Conservation (phyloP, 2,329 filamentous ascomycete genomes). For the Chrysosphaeria jannelii region DNA sequence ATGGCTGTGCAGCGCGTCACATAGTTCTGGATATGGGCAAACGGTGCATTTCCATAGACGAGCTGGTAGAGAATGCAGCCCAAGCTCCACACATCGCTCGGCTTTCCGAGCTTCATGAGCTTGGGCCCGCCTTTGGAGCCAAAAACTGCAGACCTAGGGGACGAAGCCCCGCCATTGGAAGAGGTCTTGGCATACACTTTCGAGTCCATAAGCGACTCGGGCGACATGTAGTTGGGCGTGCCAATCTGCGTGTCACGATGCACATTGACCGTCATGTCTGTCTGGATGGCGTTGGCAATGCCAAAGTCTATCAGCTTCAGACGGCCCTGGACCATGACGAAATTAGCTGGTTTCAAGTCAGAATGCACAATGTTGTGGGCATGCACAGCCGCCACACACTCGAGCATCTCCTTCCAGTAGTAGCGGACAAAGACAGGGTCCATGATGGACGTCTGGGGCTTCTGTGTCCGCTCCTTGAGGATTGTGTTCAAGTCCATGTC, state of each 20-base stretch:
- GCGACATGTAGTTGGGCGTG: constrained; percentile 96
- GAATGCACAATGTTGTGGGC: constrained; percentile 81
- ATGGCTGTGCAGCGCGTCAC: constrained; percentile 70
- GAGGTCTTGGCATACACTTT: constrained; percentile 20
- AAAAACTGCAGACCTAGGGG: not conserved
- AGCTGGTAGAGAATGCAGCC: constrained; percentile 96
- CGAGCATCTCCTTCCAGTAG: constrained; percentile 99
- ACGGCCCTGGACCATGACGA: constrained; percentile 66
- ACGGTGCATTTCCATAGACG: constrained; percentile 89
- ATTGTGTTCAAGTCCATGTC: constrained; percentile 80
- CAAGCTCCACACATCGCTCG: constrained; percentile 83
- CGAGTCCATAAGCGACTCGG: constrained; percentile 70
- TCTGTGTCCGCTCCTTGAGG: constrained; percentile 41
- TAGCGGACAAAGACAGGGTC: constrained; percentile 83
- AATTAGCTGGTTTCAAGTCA: constrained; percentile 90
- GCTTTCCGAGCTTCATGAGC: constrained; percentile 85
- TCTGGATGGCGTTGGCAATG: constrained; percentile 89
- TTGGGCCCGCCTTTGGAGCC: constrained; percentile 18
- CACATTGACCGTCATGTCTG: constrained; percentile 86
- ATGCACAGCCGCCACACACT: constrained; percentile 76
- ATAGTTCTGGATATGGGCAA: constrained; percentile 69
- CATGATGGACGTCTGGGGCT: constrained; percentile 41
- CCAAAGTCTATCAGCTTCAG: constrained; percentile 96
- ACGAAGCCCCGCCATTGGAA: constrained; percentile 9
- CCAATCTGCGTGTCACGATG: constrained; percentile 88